Evolutionary conservation across 306 rosid species (phyloP).

Genomic region (Dryas drummondii): DNA sequence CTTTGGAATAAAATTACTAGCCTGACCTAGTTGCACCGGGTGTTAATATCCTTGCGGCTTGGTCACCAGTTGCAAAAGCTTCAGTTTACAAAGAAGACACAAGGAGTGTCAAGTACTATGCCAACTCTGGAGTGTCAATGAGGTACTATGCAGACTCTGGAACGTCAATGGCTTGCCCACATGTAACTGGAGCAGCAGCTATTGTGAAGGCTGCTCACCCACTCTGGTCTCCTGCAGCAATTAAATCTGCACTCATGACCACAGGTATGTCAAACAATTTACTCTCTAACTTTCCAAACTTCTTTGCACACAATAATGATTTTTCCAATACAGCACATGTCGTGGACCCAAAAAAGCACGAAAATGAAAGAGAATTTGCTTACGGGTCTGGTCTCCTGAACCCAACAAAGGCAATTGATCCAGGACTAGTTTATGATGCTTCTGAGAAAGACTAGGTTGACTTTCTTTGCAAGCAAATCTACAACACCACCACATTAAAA

Average conservation of each 20-base stretch:
- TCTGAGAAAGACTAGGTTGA: slow-evolving; percentile 9
- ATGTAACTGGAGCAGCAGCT: slow-evolving; percentile 14
- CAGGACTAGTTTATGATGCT: slow-evolving; percentile 26
- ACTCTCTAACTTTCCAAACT: neutral
- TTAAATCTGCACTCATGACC: slow-evolving; percentile 25
- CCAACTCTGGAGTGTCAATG: too few species aligned
- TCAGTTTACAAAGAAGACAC: neutral
- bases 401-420: slow-evolving; percentile 24
- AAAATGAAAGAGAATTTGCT: slow-evolving; percentile 26
- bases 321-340: slow-evolving; percentile 9
- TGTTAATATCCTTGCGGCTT: slow-evolving; percentile 26
- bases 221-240: slow-evolving; percentile 17
- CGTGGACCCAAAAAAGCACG: slow-evolving; percentile 7
- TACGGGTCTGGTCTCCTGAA: slow-evolving; percentile 40
- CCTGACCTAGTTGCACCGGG: slow-evolving; percentile 32
- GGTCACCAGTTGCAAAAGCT: slow-evolving; percentile 8
- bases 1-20: neutral
- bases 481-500: too few species aligned
- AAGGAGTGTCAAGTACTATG: slow-evolving; percentile 6
- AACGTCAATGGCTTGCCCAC: slow-evolving; percentile 28
- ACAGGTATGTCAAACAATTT: too few species aligned
- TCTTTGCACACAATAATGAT: too few species aligned
- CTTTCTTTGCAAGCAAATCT: slow-evolving; percentile 16
- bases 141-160: slow-evolving; percentile 3
- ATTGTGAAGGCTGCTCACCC: slow-evolving; percentile 16